A percentile compares a stretch with the other conserved stretches of the same genome.
Conservation (phyloP, 1,139 yeast genomes). For the Yamadazyma sp. region DNA sequence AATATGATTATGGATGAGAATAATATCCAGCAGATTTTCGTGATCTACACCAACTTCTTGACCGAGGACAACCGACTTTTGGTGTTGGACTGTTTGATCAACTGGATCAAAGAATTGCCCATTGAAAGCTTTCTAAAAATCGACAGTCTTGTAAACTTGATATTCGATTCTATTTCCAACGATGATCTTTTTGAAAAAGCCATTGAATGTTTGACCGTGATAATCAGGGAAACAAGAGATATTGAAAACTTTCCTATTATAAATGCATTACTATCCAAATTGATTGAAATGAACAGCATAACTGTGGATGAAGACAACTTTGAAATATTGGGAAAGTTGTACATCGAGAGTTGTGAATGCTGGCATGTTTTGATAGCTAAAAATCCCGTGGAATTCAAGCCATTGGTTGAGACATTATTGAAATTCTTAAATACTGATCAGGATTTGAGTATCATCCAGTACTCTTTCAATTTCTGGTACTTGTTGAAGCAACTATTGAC, state of each 20-base stretch:
- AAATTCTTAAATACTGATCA: conserved; percentile 63
- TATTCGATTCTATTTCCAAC: conserved; percentile 64
- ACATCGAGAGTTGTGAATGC: conserved; percentile 91
- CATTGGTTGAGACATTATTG: conserved; percentile 72
- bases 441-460: conserved; percentile 85
- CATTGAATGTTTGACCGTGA: conserved; percentile 77
- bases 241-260: conserved; percentile 61
- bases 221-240: conserved; percentile 80
- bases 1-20: conserved; percentile 52
- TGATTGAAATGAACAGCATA: conserved; percentile 58
- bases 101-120: conserved; percentile 89
- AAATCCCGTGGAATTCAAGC: conserved; percentile 63
- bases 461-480: conserved; percentile 93
- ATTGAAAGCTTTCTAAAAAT: conserved; percentile 63
- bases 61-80: conserved; percentile 27
- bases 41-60: conserved; percentile 54
- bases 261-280: conserved; percentile 64
- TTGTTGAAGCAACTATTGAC: conserved; percentile 71
- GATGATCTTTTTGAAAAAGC: conserved; percentile 83
- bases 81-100: conserved; percentile 73
- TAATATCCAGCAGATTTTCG: conserved; percentile 69
- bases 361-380: conserved; percentile 90
- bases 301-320: conserved; percentile 66
- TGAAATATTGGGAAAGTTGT: conserved; percentile 72
- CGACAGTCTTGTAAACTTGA: conserved; percentile 60